Conservation (phyloP, 768 basidiomycete genomes). For the Tremella fuciformis region DNA sequence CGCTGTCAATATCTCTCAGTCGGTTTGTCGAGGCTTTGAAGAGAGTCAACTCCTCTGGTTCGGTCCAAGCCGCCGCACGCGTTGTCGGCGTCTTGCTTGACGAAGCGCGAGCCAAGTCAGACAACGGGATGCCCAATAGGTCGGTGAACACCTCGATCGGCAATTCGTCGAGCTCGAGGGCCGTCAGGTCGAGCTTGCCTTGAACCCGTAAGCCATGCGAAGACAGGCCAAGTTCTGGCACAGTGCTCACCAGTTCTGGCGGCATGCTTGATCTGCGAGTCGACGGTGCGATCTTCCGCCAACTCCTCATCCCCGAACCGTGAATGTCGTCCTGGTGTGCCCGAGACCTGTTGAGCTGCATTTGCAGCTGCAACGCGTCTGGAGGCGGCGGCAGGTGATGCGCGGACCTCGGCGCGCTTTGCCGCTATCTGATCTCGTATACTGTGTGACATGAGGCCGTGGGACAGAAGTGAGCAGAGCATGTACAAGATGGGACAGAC, state of each 20-base stretch:
- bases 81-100: conserved; percentile 10
- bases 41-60: conserved; percentile 40
- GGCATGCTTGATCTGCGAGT: conserved; percentile 32
- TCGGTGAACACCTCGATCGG: conserved; percentile 36
- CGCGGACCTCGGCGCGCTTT: conserved; percentile 32
- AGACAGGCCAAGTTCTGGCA: neutral
- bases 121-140: conserved; percentile 28
- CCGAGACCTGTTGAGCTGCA: neutral
- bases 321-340: neutral
- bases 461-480: too few species aligned
- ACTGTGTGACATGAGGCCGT: neutral
- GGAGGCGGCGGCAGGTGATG: neutral
- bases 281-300: conserved; percentile 26
- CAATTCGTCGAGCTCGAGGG: conserved; percentile 21
- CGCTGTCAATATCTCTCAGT: conserved; percentile 34
- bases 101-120: conserved; percentile 31
- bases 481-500: too few species aligned
- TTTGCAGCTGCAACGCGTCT: conserved; percentile 5
- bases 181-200: conserved; percentile 42
- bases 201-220: neutral
- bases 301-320: conserved; percentile 11
- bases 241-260: conserved; percentile 28
- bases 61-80: conserved; percentile 27
- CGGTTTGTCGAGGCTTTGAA: conserved; percentile 36
- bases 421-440: conserved; percentile 42